A percentile compares a stretch with the other conserved stretches of the same genome.
Conservation (phyloP, 2,329 filamentous ascomycete species). For the Arachnomyces sp. region DNA sequence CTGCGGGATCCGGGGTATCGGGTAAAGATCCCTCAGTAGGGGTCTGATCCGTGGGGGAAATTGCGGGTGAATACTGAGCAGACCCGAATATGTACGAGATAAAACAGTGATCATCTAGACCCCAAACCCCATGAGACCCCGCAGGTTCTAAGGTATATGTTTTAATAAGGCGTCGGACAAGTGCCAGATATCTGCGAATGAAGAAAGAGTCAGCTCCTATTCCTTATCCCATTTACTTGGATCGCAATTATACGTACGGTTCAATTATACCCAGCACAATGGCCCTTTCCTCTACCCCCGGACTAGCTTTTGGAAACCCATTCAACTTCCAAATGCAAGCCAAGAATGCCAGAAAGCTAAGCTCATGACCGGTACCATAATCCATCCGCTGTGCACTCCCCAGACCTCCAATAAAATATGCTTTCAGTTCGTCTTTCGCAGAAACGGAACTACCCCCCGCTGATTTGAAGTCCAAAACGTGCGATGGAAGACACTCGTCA, state of each 20-base stretch:
- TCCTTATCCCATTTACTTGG: no score
- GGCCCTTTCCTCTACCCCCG: slow-evolving; percentile 59
- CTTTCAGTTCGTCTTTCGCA: slow-evolving; percentile 60
- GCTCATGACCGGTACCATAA: slow-evolving; percentile 92
- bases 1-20: slow-evolving; percentile 62
- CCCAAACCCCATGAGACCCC: slow-evolving; percentile 95
- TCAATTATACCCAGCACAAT: slow-evolving; percentile 79
- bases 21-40: slow-evolving; percentile 72
- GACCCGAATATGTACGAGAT: slow-evolving; percentile 92
- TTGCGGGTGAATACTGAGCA: slow-evolving; percentile 75
- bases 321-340: slow-evolving; percentile 86
- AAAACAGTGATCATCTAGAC: slow-evolving; percentile 95
- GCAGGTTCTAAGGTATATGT: slow-evolving; percentile 92
- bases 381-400: slow-evolving; percentile 84
- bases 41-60: slow-evolving; percentile 55
- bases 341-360: slow-evolving; percentile 89
- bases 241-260: slow-evolving; percentile 50
- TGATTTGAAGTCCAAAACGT: slow-evolving; percentile 34
- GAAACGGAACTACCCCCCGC: slow-evolving; percentile 30
- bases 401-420: slow-evolving; percentile 78
- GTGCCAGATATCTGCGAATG: slow-evolving; percentile 60
- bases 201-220: background rate
- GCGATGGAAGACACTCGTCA: slow-evolving; percentile 46
- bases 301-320: slow-evolving; percentile 56
- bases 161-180: slow-evolving; percentile 75